A percentile compares a stretch with the other conserved stretches of the same genome.
Conservation (phyloP, 169 alveolate genomes). For the Eimeria mitis region DNA sequence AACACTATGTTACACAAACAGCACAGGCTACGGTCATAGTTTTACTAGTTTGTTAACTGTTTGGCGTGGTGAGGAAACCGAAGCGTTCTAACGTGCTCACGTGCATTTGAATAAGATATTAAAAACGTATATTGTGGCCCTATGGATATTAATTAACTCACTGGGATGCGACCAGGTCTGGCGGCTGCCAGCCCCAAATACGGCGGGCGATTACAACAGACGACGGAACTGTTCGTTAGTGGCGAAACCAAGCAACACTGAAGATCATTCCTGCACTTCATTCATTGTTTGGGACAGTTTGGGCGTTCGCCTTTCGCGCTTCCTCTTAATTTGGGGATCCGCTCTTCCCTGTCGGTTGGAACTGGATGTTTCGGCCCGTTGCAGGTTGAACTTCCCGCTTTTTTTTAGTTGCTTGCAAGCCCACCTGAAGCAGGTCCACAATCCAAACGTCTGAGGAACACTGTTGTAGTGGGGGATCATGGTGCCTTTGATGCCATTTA, state of each 20-base stretch:
- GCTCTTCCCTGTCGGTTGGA: not conserved
- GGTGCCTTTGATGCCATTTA: not conserved
- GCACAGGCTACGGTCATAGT: no score
- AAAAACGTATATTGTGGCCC: not conserved
- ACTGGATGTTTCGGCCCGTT: not conserved
- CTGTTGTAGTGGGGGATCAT: not conserved
- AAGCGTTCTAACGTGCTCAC: not conserved
- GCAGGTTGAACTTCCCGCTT: not conserved
- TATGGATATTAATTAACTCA: no score
- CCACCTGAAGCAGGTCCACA: not conserved
- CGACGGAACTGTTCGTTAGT: not conserved
- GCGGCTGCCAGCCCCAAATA: conserved; percentile 29
- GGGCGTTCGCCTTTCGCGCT: not conserved
- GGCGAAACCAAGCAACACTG: not conserved
- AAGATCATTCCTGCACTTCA: not conserved
- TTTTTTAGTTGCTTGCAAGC: not conserved
- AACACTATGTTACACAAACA: no score
- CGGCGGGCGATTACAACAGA: not conserved
- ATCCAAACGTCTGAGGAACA: not conserved
- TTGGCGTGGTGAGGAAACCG: not conserved
- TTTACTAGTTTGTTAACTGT: not conserved
- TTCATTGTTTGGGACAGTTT: not conserved
- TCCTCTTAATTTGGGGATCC: not conserved
- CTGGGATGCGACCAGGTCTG: not conserved
- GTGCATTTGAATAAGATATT: not conserved